Conservation (phyloP, 1,284 basidiomycete species). For the Ganoderma sp. region DNA sequence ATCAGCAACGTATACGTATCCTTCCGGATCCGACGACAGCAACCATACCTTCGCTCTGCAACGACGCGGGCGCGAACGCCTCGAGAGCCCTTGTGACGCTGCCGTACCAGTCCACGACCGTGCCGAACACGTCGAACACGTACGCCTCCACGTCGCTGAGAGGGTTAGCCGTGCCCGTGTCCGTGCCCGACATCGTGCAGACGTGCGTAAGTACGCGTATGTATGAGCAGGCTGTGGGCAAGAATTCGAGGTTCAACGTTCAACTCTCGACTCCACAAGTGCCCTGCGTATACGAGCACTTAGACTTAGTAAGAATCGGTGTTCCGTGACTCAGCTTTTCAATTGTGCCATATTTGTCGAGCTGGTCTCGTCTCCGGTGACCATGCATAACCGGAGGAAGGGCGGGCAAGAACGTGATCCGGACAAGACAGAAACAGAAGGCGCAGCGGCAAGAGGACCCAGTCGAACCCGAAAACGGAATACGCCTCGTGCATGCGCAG, state of each 20-base stretch:
- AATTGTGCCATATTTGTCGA: conserved; percentile 10
- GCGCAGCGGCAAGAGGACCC: not conserved
- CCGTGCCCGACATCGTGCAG: not conserved
- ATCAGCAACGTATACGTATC: not conserved
- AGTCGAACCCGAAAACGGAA: conserved; percentile 8
- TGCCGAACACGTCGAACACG: conserved; percentile 70
- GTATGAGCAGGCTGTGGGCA: too few species aligned
- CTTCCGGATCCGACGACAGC: too few species aligned
- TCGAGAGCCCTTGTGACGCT: conserved; percentile 53
- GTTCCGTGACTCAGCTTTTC: not conserved
- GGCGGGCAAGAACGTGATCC: not conserved
- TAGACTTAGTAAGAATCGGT: not conserved
- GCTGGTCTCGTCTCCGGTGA: not conserved
- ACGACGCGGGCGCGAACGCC: conserved; percentile 28
- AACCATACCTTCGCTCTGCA: conserved; percentile 33
- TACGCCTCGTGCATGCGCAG: conserved; percentile 16
- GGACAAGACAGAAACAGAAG: too few species aligned
- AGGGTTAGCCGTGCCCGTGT: conserved; percentile 4
- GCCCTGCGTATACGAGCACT: too few species aligned
- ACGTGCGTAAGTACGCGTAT: too few species aligned
- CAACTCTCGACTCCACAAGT: too few species aligned
- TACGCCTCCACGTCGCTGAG: conserved; percentile 53
- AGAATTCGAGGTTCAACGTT: too few species aligned
- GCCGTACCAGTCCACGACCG: conserved; percentile 64
- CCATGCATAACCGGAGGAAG: not conserved